Evolutionary conservation across 208 protist genomes (phyloP), one percentile per base, ranked within the genome.

Genomic region (Trypanosoma vivax): DNA sequence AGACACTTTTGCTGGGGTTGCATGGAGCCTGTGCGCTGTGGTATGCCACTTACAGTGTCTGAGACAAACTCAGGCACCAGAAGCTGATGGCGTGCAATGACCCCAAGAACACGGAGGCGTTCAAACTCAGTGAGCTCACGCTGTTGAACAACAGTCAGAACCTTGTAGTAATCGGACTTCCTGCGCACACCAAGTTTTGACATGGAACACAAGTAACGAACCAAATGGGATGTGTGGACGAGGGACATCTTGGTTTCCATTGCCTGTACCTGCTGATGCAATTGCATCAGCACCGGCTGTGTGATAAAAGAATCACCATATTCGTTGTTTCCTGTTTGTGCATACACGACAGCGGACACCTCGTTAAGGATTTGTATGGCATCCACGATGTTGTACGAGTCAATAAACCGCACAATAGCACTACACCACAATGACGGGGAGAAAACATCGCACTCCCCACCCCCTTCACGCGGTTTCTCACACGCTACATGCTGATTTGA

Each of bases 31-130:
- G 60, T 40, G 13, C 69, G 62, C 38, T 60, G 35, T 1, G 54
- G 59, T 45, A 88, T 58, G 3, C 59, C 33, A 6, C 59, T 68
- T 18, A 79, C 56, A 3, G 50, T 59, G 18, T 50, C 42, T 34
- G 57, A 43, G 10, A 84, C 3, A 24, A 88, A 31, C 33, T 50
- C 34, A 0, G 57, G 54, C 1, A 54, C 56, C 25, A 66, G 71
- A 25, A 88, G 19, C 37, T 82, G 73, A 41, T 84, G 73, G 0
- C 80, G 69, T 9, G 73, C 73, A 33, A 88, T 35, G 28, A 88
- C 70, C 6, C 54, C 65, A 34, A 88, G 42, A 9, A 82, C 70
- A 16, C 45, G 49, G 29, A 78, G 53, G 18, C 53, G 34, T 48
- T 88, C 80, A 46, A 77, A 67, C 27, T 55, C 48, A 10, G 62